Base-by-base conservation (phyloP, 768 basidiomycete species). In the Ephemerocybe angulata region DNA sequence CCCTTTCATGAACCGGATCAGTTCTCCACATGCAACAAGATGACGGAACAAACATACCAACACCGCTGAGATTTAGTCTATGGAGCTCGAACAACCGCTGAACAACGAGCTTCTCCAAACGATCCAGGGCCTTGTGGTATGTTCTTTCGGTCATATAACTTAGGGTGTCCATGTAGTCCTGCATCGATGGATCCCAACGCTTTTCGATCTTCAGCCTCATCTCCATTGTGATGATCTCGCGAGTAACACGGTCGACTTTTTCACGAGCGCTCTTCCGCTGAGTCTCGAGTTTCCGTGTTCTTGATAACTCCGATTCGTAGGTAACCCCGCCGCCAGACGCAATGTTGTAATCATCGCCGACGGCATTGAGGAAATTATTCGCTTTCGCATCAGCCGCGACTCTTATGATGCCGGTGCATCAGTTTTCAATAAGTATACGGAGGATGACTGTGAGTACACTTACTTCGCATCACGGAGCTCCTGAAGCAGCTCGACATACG, bases 31-130 rank as follows among this genome's bases (percentile, higher is more conserved):
- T 50, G n/a, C n/a, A n/a, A n/a, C n/a, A n/a, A n/a, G n/a, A n/a
- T n/a, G n/a, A n/a, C n/a, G 33, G 17, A 35, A 8, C 33, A n/a
- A 17, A 61, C 63, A 19, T 54, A 72, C 69, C 67, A 12, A 66
- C 67, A 4, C 59, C 48, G 2, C 63, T 58, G 54, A 65, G 54
- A 38, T 67, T 63, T 56, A 63, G 58, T 35, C 62, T 61, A 11
- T 56, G 50, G 12, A 65, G 53, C 52, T 67, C 61, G 59, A 67
- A 65, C 55, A 67, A 57, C 41, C 60, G 25, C 8, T 57, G 38
- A 2, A 65, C 57, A 6, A 67, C 46, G 1, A 65, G 40, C 1
- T 56, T 50, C 46, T 69, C 57, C n/a, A 65, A 54, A 1, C 28
- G 25, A 35, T 70, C 61, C 2, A 70, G 48, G 19, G 37, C 52